These are phyloP conservation scores for Paramecium primaurelia DNA, from an alignment of 73 alveolate species.

Conservation along the genomic window DNA sequence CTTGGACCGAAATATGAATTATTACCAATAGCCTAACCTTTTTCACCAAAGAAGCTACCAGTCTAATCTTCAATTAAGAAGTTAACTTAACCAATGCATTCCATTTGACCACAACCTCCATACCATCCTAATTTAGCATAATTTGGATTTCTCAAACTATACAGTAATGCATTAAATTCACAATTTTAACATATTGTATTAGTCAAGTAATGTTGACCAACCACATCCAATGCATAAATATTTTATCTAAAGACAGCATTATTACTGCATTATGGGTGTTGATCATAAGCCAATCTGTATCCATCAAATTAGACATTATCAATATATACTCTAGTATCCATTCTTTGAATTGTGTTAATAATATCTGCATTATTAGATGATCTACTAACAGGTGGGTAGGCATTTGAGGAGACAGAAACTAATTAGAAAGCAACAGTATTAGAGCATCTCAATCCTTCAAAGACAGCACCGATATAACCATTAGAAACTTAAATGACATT, in stretches of 20 bases:
- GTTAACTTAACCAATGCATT: slow-evolving; percentile 50
- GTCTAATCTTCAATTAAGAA: slow-evolving; percentile 48
- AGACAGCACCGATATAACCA: neutral
- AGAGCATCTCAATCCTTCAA: neutral
- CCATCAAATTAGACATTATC: slow-evolving; percentile 9
- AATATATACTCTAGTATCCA: slow-evolving; percentile 23
- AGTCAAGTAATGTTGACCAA: slow-evolving; percentile 45
- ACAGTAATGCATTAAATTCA: slow-evolving; percentile 9
- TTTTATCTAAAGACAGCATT: slow-evolving; percentile 40
- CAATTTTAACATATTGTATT: slow-evolving; percentile 40
- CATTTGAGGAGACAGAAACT: slow-evolving; percentile 9
- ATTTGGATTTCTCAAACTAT: slow-evolving; percentile 44
- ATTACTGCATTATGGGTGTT: neutral
- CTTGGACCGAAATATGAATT: slow-evolving; percentile 38
- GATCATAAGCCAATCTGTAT: neutral
- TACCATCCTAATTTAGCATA: slow-evolving; percentile 47
- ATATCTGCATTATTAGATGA: slow-evolving; percentile 35
- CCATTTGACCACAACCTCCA: slow-evolving; percentile 61
- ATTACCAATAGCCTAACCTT: slow-evolving; percentile 43
- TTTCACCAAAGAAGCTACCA: slow-evolving; percentile 40
- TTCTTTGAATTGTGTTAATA: neutral
- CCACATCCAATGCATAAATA: slow-evolving; percentile 22
- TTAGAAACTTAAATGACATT: neutral
- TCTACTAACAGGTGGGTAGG: neutral
- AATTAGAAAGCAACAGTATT: slow-evolving; percentile 11